Evolutionary conservation across 768 basidiomycete genomes (phyloP).

Genomic region (Suillus cothurnatus): DNA sequence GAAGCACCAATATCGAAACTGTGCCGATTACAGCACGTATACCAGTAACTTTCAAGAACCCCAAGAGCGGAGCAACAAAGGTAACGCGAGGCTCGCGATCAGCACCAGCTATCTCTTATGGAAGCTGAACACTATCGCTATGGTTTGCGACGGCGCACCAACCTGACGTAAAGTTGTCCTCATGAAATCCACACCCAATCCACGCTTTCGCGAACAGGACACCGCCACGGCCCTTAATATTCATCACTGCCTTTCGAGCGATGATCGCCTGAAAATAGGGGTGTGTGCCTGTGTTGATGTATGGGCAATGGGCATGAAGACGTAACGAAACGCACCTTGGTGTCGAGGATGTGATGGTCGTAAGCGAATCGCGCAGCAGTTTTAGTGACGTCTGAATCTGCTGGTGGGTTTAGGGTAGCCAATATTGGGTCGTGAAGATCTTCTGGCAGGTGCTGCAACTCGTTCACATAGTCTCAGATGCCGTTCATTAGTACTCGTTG

Average conservation of each 20-base stretch:
- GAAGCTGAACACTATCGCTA: slow-evolving; percentile 35
- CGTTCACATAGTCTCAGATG: slow-evolving; percentile 70
- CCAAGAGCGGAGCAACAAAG: slow-evolving; percentile 38
- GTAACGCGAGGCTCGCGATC: slow-evolving; percentile 30
- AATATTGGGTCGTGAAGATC: slow-evolving; percentile 60
- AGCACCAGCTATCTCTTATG: slow-evolving; percentile 46
- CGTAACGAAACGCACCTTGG: slow-evolving; percentile 37
- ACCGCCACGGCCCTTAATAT: slow-evolving; percentile 61
- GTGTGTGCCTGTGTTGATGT: not conserved
- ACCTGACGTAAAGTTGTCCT: slow-evolving; percentile 67
- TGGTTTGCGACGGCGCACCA: slow-evolving; percentile 36
- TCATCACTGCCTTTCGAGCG: slow-evolving; percentile 53
- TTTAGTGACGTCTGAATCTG: slow-evolving; percentile 47
- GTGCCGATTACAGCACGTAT: slow-evolving; percentile 34
- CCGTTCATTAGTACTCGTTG: not conserved
- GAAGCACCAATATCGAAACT: slow-evolving; percentile 20
- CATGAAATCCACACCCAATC: slow-evolving; percentile 80
- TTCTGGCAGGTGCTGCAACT: slow-evolving; percentile 66
- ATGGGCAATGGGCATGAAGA: slow-evolving; percentile 1
- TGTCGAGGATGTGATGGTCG: slow-evolving; percentile 69
- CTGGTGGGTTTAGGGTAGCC: slow-evolving; percentile 72
- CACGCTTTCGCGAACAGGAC: slow-evolving; percentile 69
- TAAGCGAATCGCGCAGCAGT: slow-evolving; percentile 58
- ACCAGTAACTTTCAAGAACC: slow-evolving; percentile 40
- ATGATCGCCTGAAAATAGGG: slow-evolving; percentile 44